Base-by-base conservation (phyloP, 2,329 filamentous ascomycete species). In the Trichophyton verrucosum region DNA sequence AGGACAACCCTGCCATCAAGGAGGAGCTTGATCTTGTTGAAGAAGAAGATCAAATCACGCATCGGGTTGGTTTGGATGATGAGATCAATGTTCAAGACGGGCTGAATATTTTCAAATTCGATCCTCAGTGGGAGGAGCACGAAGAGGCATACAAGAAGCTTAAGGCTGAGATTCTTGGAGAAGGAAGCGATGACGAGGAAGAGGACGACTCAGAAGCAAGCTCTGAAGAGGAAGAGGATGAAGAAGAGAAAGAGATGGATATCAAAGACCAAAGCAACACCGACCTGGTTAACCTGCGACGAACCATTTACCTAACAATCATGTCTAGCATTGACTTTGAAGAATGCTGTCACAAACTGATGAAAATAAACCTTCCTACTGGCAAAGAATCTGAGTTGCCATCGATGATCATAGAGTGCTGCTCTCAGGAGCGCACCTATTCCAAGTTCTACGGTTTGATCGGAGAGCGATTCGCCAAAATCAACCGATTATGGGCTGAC, bases 211-310 rank as follows among this genome's bases (percentile, higher is more conserved):
- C 81, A 1, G 80, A 79, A 2, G 84, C 82, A 8, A 84, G 84
- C 17, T 87, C 81, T 53, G 79, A 87, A n/a, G 87, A 85, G 62
- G 87, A 88, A 60, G 87, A 91, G 61, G 86, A 88, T 47, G 81
- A 87, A 64, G 86, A 94, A 71, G 85, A 89, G 64, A 87, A 87
- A 70, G 87, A 87, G 20, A 81, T 97, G 74, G 94, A 99, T 73
- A 95, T 99, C 78, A 96, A 97, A 75, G 94, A 99, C 70, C 91
- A 96, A 76, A 95, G 88, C 65, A 99, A 99, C 69, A 91, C 91
- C 0, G 91, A 99, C 72, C 81, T 99, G 13, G 90, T 97, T 71
- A 95, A 95, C 70, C 79, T 99, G 58, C 87, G 94, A 63, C 84
- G 91, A 69, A 96, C 89, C 5, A 99, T 97, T 67, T 99, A 99